Evolutionary conservation across 23 red algal species (phyloP), one percentile per base, ranked within the genome.

Genomic region (Gracilaria vermiculophylla): DNA sequence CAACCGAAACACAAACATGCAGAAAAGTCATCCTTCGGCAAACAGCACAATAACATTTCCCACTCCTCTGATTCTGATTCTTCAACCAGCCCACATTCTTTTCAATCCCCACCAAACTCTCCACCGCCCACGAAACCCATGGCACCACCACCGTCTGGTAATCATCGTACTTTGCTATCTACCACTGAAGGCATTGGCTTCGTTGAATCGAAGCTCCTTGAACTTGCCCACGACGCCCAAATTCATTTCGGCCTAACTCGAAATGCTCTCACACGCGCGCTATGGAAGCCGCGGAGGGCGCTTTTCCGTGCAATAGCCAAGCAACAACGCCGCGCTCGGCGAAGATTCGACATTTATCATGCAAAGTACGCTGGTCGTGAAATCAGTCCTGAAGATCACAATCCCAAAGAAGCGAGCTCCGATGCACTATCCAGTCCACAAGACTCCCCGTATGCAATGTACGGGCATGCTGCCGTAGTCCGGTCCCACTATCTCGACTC

Each of bases 401-500:
- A 52, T 11, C 70, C 21, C n/a, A 32, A 67, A 64, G 17, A 65
- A 42, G 47, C 69, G 21, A 52, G 23, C 2, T 64, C 72, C 0
- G 15, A 66, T 19, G 69, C 67, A 2, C 48, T 78, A 19, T 61
- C 69, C 10, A 56, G 40, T 36, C 72, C 84, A 16, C 36, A 58
- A 27, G 69, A 77, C 21, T 88, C 84, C 16, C 69, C 84, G 21
- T n/a, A 88, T 53, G 81, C 81, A 9, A 69, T 88, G 83, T 85
- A 78, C 53, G 90, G 90, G 17, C 90, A 93, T 67, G 45, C 75
- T 33, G 78, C 77, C 1, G 79, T 85, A 17, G 90, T 93, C 19
- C 56, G 71, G 2, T 85, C 78, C 19, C 90, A 93, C 25, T 66
- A 48, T 78, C 90, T 93, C 32, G 17, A 20, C 11, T 54, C 42